Percentiles rank a stretch among this genome's conserved stretches.
These are phyloP conservation scores for Penicillium sp. DNA, from an alignment of 2,329 filamentous ascomycete genomes.

Conservation along the genomic window DNA sequence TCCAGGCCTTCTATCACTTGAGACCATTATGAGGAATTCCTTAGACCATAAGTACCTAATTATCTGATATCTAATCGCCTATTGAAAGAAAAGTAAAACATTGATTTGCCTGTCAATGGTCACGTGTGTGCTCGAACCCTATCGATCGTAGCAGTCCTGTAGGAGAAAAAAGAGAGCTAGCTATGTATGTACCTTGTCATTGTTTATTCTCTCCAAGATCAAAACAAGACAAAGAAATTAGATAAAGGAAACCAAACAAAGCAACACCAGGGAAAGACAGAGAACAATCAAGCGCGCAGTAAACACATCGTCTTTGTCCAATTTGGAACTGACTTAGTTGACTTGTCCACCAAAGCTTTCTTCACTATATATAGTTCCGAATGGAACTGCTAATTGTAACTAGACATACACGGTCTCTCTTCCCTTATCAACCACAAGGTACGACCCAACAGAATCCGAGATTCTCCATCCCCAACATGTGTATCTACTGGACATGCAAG, in stretches of 20 bases:
- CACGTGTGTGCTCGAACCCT: slow-evolving; percentile 1
- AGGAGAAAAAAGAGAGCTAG: background rate
- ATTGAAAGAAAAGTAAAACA: background rate
- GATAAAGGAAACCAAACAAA: background rate
- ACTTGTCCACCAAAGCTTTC: background rate
- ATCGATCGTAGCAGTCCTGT: background rate
- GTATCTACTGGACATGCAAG: slow-evolving; percentile 15
- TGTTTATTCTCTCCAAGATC: background rate
- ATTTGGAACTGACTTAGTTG: background rate
- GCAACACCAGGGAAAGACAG: background rate
- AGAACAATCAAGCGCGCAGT: background rate
- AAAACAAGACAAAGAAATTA: background rate
- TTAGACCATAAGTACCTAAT: background rate
- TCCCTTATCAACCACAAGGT: background rate
- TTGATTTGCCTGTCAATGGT: background rate
- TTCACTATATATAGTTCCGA: background rate
- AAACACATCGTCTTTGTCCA: background rate
- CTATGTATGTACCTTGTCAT: background rate
- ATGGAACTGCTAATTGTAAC: background rate
- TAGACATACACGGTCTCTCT: background rate
- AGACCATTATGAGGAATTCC: background rate
- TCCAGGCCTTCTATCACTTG: background rate
- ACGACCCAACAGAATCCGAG: background rate
- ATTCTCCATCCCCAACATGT: slow-evolving; percentile 12
- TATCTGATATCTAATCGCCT: background rate